Evolutionary conservation across 768 basidiomycete genomes (phyloP), one percentile per base, ranked within the genome.

Genomic region (Lactifluus rugatus): DNA sequence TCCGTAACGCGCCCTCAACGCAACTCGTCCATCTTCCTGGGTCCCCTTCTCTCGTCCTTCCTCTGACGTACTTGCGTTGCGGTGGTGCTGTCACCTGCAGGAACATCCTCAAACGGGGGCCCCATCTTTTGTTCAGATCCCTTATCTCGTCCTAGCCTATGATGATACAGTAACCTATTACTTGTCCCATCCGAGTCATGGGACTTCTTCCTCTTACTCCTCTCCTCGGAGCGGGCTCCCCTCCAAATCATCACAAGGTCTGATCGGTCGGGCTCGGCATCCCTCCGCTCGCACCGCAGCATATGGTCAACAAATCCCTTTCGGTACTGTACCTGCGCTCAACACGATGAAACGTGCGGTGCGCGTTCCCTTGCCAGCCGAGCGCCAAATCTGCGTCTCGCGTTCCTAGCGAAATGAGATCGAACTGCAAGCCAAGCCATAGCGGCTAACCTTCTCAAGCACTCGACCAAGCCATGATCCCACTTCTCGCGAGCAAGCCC

Each of bases 291-390:
- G 21, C 31, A 52, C 57, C 56, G 56, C 56, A 57, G 32, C 37
- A 52, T 17, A 25, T 54, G 58, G 47, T 26, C 39, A 48, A 31
- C 41, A 36, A 23, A 10, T 19, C 57, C 25, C 25, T 26, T 19
- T 19, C 16, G 31, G 52, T 42, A 17, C 23, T 28, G 48, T 42
- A 17, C 31, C 37, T 36, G 52, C 58, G 58, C 52, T 54, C 52
- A 23, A 25, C 34, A 26, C 32, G 47, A 31, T 60, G 54, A 56
- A 55, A 60, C 59, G 59, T 54, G 54, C 26, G 59, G 58, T 54
- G 53, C 34, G 58, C 49, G 59, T 60, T 60, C 2, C 59, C 59
- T 60, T 60, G 59, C 59, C 59, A 60, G 59, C 59, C 59, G 59
- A 60, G 59, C 59, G 59, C 59, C 59, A 60, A 60, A 60, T 10